phyloP scores from a whole-genome alignment of 805 yeast species.

The Wickerhamiella bombiphila region DNA sequence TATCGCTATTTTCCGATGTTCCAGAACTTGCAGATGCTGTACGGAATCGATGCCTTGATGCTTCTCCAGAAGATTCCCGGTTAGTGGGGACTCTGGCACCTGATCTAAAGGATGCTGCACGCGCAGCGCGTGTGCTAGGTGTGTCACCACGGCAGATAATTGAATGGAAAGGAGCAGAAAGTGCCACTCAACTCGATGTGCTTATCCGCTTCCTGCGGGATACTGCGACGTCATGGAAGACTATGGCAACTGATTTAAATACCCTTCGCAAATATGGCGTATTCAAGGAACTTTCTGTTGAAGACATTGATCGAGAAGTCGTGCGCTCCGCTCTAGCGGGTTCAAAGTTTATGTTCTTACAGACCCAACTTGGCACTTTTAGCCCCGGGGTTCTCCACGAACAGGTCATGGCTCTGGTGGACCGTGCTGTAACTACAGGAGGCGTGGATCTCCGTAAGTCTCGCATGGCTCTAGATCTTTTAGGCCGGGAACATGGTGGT shows the following conservation, averaged over 20 bases:
- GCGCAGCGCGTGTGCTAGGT: slow-evolving; percentile 4
- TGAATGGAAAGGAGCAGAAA: slow-evolving; percentile 9
- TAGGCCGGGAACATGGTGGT: slow-evolving; percentile 8
- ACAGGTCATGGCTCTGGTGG: slow-evolving; percentile 5
- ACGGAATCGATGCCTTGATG: slow-evolving; percentile 14
- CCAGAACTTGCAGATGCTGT: slow-evolving; percentile 10
- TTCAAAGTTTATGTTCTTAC: slow-evolving; percentile 10
- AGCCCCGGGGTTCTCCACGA: slow-evolving; percentile 1
- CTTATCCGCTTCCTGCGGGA: slow-evolving; percentile 6
- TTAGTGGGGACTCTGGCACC: neutral
- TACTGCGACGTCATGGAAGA: neutral
- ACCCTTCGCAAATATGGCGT: slow-evolving; percentile 7
- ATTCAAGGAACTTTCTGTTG: slow-evolving; percentile 5
- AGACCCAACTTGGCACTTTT: neutral
- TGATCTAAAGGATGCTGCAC: neutral
- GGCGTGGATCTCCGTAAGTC: neutral
- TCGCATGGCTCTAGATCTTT: neutral
- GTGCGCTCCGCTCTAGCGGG: slow-evolving; percentile 4
- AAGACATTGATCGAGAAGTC: slow-evolving; percentile 3
- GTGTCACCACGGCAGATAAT: slow-evolving; percentile 6
- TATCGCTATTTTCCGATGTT: slow-evolving; percentile 8
- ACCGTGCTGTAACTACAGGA: slow-evolving; percentile 2
- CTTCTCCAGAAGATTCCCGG: slow-evolving; percentile 4
- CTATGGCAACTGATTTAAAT: slow-evolving; percentile 4
- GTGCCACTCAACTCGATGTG: slow-evolving; percentile 8